These are phyloP conservation scores for Talaromyces sp. DNA, from an alignment of 2,329 filamentous ascomycete genomes.

Conservation along the genomic window DNA sequence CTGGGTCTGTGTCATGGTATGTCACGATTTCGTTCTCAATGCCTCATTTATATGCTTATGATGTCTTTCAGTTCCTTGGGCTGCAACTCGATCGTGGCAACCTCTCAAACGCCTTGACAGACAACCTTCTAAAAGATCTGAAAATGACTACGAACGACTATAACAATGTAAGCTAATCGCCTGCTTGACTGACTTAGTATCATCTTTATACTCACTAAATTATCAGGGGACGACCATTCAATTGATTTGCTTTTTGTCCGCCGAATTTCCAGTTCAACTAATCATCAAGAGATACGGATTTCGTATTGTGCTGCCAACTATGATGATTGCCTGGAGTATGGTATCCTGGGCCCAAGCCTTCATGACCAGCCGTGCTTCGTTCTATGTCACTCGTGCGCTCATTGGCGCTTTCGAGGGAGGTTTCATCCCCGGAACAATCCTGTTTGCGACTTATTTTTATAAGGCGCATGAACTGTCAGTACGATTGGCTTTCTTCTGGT, in stretches of 20 bases:
- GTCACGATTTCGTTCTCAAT: background rate
- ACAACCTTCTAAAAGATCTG: conserved; percentile 51
- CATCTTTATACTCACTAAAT: background rate
- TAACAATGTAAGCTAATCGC: background rate
- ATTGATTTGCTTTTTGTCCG: conserved; percentile 51
- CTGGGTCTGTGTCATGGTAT: conserved; percentile 54
- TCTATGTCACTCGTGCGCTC: conserved; percentile 40
- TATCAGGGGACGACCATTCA: conserved; percentile 51
- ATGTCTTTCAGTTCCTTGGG: conserved; percentile 34
- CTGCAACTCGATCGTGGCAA: conserved; percentile 60
- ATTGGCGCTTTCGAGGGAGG: conserved; percentile 48
- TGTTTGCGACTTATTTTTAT: conserved; percentile 61
- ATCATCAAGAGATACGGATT: conserved; percentile 54
- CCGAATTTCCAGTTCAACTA: conserved; percentile 58
- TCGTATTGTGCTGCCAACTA: conserved; percentile 55
- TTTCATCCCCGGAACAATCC: conserved; percentile 62
- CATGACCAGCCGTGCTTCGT: conserved; percentile 40
- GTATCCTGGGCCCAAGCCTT: conserved; percentile 48
- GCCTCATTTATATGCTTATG: background rate
- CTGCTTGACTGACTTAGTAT: background rate
- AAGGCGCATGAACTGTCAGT: conserved; percentile 62
- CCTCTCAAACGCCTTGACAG: conserved; percentile 54
- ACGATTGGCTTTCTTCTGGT: conserved; percentile 46
- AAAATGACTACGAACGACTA: conserved; percentile 30
- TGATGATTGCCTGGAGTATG: conserved; percentile 52